These are phyloP conservation scores for Cymbidium sinense DNA, from an alignment of 106 monocot genomes.

Conservation along the genomic window DNA sequence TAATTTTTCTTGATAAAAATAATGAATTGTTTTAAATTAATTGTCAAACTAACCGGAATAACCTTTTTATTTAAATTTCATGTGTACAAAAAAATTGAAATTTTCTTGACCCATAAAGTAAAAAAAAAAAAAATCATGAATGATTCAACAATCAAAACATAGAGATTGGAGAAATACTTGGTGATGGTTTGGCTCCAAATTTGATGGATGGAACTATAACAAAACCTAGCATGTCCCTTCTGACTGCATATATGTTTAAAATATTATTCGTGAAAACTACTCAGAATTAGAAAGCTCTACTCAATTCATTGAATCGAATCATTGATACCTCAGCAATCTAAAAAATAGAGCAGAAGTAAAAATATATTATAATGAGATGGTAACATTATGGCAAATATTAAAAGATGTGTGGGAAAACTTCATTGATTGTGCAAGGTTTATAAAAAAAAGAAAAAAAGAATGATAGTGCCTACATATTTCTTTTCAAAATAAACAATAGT, in stretches of 20 bases:
- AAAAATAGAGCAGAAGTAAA: neutral
- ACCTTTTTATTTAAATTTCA: too few species aligned
- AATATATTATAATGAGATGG: neutral
- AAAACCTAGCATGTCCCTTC: neutral
- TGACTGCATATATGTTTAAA: neutral
- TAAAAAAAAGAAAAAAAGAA: neutral
- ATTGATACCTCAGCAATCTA: neutral
- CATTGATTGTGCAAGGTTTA: neutral
- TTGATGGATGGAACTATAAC: neutral
- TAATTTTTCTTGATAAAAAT: too few species aligned
- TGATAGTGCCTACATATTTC: neutral
- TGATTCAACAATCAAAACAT: too few species aligned
- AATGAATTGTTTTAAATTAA: too few species aligned
- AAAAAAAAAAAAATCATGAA: too few species aligned
- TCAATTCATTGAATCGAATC: neutral
- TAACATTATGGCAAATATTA: neutral
- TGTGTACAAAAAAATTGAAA: too few species aligned
- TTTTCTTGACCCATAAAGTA: too few species aligned
- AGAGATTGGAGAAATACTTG: too few species aligned
- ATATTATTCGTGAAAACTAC: neutral
- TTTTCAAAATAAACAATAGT: neutral
- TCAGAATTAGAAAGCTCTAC: neutral
- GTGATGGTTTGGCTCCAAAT: neutral
- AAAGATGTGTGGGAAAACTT: neutral
- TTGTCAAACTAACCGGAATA: too few species aligned